Base-by-base conservation (phyloP, 2,329 filamentous ascomycete species). In the Pezicula neosporulosa region DNA sequence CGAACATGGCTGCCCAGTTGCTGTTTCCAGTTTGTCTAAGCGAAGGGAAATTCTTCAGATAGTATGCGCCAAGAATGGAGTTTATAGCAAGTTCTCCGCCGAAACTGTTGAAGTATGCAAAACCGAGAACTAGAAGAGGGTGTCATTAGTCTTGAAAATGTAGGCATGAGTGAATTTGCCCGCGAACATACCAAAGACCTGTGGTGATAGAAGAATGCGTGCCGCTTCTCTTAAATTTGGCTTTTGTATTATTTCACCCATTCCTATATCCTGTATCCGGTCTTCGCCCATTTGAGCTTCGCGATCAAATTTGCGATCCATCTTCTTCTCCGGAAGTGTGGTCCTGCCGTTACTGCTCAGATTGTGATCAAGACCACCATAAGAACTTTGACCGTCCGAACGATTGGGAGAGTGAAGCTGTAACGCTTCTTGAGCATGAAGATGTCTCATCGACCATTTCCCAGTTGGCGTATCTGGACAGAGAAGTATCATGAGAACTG, bases 381-480 rank as follows among this genome's bases (percentile, higher is more conserved):
- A 77, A 1, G 80, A 74, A 7, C 81, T 69, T 37, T 76, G 71
- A 36, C 82, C 77, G 30, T 85, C 70, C 16, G 67, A 68, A 8
- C 68, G 68, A 7, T 64, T 61, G 8, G 62, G 58, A 9, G 72
- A 70, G 60, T 80, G 75, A 15, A 69, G 68, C 45, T 71, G 72
- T 47, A 78, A 72, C 66, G 76, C 79, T 57, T 80, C 75, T 50
- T 80, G 72, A 1, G 79, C 75, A 56, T 77, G 78, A 39, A 80
- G 71, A 47, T 83, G 77, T 27, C 90, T 83, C 37, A 93, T 86
- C 6, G 81, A 80, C 91, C 91, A 96, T 57, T 82, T 84, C 33
- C 92, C 91, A 0, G 83, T 87, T 0, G 91, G 91, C 0, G 89
- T 92, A 64, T 96, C 91, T 2, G 88, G 83, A 63, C 89, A 92